Evolutionary conservation across 1,284 basidiomycete species (phyloP).

Genomic region (Ustilago vetiveriae): DNA sequence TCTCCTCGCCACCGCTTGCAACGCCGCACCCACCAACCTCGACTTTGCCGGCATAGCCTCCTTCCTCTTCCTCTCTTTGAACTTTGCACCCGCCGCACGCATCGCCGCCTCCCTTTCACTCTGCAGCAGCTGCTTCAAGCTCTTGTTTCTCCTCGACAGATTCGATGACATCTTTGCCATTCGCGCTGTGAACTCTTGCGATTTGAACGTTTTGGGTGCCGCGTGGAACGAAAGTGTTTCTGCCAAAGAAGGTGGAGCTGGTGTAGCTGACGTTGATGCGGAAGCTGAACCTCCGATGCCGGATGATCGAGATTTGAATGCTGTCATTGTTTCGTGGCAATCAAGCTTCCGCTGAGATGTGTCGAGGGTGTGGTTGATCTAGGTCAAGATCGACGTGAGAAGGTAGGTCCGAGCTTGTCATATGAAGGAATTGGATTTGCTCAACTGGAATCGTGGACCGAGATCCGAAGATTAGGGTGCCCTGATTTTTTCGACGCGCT

Average conservation of each 20-base stretch:
- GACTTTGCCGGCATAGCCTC: constrained; percentile 17
- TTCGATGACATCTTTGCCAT: constrained; percentile 47
- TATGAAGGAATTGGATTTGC: too few species aligned
- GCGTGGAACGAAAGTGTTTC: constrained; percentile 48
- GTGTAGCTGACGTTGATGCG: constrained; percentile 30
- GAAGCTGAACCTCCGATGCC: constrained; percentile 9
- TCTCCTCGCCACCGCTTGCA: constrained; percentile 33
- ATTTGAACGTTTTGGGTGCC: constrained; percentile 48
- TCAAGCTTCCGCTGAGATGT: too few species aligned
- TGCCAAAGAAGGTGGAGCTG: constrained; percentile 32
- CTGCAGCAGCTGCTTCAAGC: constrained; percentile 59
- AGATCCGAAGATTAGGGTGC: too few species aligned
- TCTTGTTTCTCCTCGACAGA: constrained; percentile 54
- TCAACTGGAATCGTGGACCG: too few species aligned
- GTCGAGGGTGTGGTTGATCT: too few species aligned
- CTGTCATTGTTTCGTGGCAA: constrained; percentile 17
- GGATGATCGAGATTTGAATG: constrained; percentile 13
- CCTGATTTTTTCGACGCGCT: too few species aligned
- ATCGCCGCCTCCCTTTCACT: constrained; percentile 55
- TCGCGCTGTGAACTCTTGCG: constrained; percentile 23
- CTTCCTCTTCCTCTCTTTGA: constrained; percentile 41
- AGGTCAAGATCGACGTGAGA: too few species aligned
- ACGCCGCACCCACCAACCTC: constrained; percentile 36
- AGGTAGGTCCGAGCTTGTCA: too few species aligned
- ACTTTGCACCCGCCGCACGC: constrained; percentile 33